Evolutionary conservation across 2,329 filamentous ascomycete genomes (phyloP), one percentile per base, ranked within the genome.

Genomic region (Curvularia sp.): DNA sequence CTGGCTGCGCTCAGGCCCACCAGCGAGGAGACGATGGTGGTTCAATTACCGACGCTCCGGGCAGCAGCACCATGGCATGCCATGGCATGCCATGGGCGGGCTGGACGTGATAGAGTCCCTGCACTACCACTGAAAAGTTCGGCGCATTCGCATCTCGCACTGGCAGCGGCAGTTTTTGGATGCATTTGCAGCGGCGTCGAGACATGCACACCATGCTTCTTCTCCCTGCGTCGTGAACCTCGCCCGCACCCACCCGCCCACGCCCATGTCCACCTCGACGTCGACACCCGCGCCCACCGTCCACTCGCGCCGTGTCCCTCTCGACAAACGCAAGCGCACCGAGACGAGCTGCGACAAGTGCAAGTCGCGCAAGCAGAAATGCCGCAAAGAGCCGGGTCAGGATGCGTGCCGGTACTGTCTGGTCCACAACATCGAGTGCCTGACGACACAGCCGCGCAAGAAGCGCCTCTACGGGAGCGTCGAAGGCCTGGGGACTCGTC

Each of bases 321-420:
- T 77, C 46, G 78, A 80, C 55, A 79, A 80, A 65, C 74, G 80
- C 43, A 80, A 81, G 62, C 73, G 79, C 24, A 80, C 80, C 50
- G 80, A 81, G 62, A 78, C 77, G 15, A 77, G 73, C 53, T 82
- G 80, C 69, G 80, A 82, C 69, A 79, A 79, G 58, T 81, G 79
- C 75, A 81, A 81, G 70, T 77, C 75, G 57, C 71, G 79, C 46
- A 81, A 81, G 66, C 79, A 81, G 58, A 81, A 81, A 66, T 82
- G 80, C 68, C 69, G 77, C 55, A 75, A 76, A 30, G 71, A 75
- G 55, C 67, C 74, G 5, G 77, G 75, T 24, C 72, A 78, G 44
- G 71, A 74, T 3, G 63, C 76, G 24, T 82, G 79, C 60, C 74
- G 75, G 39, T 80, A 82, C 70, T 82, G 80, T 67, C 55, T 75